Evolutionary conservation across 2,329 filamentous ascomycete genomes (phyloP).

Genomic region (Bertia moriformis): DNA sequence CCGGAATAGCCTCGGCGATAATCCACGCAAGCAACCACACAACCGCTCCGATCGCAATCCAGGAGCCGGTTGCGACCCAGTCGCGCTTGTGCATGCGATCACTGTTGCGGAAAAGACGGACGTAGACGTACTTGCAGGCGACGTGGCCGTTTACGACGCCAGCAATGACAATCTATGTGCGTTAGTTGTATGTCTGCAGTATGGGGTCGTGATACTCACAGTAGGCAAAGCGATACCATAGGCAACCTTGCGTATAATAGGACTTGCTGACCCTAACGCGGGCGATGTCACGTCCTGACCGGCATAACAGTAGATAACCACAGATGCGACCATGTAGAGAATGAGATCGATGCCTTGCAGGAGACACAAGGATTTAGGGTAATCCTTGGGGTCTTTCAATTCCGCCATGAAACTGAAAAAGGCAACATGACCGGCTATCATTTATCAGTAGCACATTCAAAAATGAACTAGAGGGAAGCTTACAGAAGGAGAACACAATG

Average conservation of each 20-base stretch:
- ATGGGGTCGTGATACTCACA: constrained; percentile 8
- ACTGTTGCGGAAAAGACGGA: constrained; percentile 34
- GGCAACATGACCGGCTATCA: constrained; percentile 31
- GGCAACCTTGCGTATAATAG: constrained; percentile 31
- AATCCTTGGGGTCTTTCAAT: constrained; percentile 32
- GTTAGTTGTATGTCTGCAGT: background rate
- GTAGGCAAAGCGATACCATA: constrained; percentile 42
- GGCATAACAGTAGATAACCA: constrained; percentile 40
- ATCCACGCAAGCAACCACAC: constrained; percentile 36
- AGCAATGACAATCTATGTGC: constrained; percentile 31
- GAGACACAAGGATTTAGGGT: constrained; percentile 35
- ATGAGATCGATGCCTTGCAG: constrained; percentile 30
- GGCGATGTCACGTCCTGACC: constrained; percentile 34
- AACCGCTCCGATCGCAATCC: constrained; percentile 27
- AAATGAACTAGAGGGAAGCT: constrained; percentile 13
- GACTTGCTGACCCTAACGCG: constrained; percentile 34
- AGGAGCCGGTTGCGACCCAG: constrained; percentile 25
- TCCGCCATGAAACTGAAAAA: constrained; percentile 42
- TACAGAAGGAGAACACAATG: constrained; percentile 38
- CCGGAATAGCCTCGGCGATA: constrained; percentile 37
- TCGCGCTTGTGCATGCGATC: constrained; percentile 25
- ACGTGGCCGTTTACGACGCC: constrained; percentile 41
- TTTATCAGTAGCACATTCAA: constrained; percentile 7
- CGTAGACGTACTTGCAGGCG: constrained; percentile 36
- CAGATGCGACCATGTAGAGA: constrained; percentile 36